Base-by-base conservation (phyloP, 2,329 filamentous ascomycete genomes). In the Trichoderma hamatum region DNA sequence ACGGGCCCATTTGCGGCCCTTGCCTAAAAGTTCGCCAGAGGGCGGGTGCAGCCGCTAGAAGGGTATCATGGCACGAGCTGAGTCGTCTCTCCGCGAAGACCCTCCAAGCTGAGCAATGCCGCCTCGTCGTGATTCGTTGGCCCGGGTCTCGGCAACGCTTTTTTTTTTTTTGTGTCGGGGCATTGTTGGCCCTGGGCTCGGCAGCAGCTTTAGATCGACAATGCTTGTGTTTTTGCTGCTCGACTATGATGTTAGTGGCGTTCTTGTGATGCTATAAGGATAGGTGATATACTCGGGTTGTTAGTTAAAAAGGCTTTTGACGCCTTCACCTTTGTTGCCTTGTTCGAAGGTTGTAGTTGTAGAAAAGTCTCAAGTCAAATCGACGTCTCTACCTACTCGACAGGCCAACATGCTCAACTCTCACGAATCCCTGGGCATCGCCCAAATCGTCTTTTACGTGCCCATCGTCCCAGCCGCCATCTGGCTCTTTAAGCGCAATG, bases 401-500 rank as follows among this genome's bases (percentile, higher is more conserved):
- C 4, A 21, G 21, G 24, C n/a, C 52, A 36, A 59, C 72, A 70
- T 71, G 70, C 67, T 74, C 70, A 69, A 71, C 60, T 56, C 73
- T 0, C 75, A 77, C 61, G 72, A 65, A 2, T 71, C 72, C 1
- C 61, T 73, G 68, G 74, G 72, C 64, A 74, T 77, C 55, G 72
- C 72, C 62, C 75, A 76, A 62, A 71, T 71, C 59, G 69, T 75
- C 64, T 75, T 75, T 55, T 76, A 77, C 67, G 69, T 71, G 1
- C 75, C 75, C 49, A 69, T 75, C 46, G 70, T 76, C 26, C 72
- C 74, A 14, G 28, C 72, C 34, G 72, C 72, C 34, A 71, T 75
- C 32, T 74, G 62, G 11, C 70, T 77, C 32, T 70, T 75, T 36
- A 24, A 60, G n/a, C 73, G 75, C 61, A 76, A 76, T 55, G 75